A percentile compares a stretch with the other conserved stretches of the same genome.
Evolutionary conservation across 2,329 filamentous ascomycete species (phyloP).

Genomic region (Hypoxylon sp.): DNA sequence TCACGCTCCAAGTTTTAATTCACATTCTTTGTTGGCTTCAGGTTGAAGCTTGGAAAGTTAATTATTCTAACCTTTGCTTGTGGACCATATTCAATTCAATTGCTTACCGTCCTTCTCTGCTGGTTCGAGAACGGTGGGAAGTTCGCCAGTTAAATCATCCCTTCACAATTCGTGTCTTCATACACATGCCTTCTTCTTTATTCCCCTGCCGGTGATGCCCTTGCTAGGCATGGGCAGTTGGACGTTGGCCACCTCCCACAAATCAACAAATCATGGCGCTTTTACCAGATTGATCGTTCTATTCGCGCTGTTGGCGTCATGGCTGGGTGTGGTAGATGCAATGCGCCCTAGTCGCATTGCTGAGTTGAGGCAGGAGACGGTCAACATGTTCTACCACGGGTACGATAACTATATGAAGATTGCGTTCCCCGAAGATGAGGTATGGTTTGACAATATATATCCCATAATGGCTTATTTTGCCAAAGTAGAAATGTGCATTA

Average conservation of each 20-base stretch:
- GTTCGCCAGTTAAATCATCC: constrained; percentile 26
- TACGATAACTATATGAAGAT: constrained; percentile 95
- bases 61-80: constrained; percentile 10
- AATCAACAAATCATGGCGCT: constrained; percentile 40
- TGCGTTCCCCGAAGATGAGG: constrained; percentile 96
- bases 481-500: constrained; percentile 31
- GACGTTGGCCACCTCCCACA: constrained; percentile 48
- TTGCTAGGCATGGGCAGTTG: constrained; percentile 57
- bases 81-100: constrained; percentile 2
- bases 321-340: constrained; percentile 58
- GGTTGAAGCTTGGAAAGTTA: constrained; percentile 15
- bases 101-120: constrained; percentile 23
- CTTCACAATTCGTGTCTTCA: constrained; percentile 34
- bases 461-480: neutral
- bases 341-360: constrained; percentile 71
- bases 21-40: constrained; percentile 22
- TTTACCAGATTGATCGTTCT: constrained; percentile 48
- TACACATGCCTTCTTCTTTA: constrained; percentile 55
- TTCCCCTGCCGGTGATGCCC: constrained; percentile 59
- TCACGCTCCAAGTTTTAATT: constrained; percentile 23
- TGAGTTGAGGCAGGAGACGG: constrained; percentile 71
- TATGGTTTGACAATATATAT: constrained; percentile 51
- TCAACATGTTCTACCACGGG: constrained; percentile 95
- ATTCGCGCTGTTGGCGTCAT: constrained; percentile 56
- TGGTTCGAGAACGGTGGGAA: constrained; percentile 32